These are phyloP conservation scores for Amborella trichopoda DNA, from an alignment of 164 flowering plant genomes.

Conservation along the genomic window DNA sequence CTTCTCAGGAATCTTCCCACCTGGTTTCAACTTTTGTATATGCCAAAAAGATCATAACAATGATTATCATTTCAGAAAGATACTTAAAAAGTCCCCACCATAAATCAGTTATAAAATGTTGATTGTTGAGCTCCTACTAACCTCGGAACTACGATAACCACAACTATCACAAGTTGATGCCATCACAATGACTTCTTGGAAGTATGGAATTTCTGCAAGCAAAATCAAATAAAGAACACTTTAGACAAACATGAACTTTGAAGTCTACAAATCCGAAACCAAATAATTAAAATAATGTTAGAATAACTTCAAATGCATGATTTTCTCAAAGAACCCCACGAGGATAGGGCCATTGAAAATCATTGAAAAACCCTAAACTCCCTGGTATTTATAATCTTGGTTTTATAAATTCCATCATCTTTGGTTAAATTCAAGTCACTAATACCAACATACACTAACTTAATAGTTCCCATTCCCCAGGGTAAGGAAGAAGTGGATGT, in stretches of 20 bases:
- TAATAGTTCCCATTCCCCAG: no score
- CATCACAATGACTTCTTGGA: slow-evolving; percentile 96
- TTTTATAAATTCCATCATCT: no score
- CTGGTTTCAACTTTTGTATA: slow-evolving; percentile 66
- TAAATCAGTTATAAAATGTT: background rate
- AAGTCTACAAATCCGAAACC: no score
- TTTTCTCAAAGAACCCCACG: no score
- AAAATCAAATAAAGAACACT: slow-evolving; percentile 23
- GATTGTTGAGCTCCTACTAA: slow-evolving; percentile 15
- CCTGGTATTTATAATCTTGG: no score
- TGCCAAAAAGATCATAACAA: background rate
- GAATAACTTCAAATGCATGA: no score
- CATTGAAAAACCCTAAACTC: no score
- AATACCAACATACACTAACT: no score
- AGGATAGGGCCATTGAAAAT: no score
- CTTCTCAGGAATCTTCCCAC: slow-evolving; percentile 71
- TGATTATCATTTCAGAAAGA: background rate
- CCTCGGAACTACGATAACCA: slow-evolving; percentile 96
- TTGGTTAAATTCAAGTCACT: no score
- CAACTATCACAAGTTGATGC: slow-evolving; percentile 87
- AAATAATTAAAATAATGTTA: no score
- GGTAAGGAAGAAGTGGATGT: no score
- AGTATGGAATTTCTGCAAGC: slow-evolving; percentile 73
- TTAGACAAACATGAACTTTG: background rate
- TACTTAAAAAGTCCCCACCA: slow-evolving; percentile 1